Evolutionary conservation across 148 eudicot species (phyloP).

Genomic region (Cornus suecica): DNA sequence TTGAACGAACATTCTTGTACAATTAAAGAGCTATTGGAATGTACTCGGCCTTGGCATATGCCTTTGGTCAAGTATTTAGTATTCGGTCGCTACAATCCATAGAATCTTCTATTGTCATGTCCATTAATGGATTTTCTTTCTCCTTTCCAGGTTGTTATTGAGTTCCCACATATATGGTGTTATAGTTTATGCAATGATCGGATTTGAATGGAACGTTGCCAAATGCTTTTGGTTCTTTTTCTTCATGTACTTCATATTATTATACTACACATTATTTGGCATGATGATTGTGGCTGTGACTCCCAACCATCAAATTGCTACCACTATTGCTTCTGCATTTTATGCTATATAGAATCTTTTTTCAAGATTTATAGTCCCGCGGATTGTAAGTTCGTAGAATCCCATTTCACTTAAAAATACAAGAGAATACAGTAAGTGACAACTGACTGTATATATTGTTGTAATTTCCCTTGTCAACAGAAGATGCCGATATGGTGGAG

Average conservation of each 20-base stretch:
- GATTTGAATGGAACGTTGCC: slow-evolving; percentile 61
- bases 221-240: slow-evolving; percentile 66
- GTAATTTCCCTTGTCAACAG: slow-evolving; percentile 22
- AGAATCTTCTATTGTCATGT: background rate
- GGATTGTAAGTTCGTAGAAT: slow-evolving; percentile 14
- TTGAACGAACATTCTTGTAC: slow-evolving; percentile 64
- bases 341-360: slow-evolving; percentile 53
- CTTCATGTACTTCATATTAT: slow-evolving; percentile 55
- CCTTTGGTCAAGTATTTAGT: slow-evolving; percentile 57
- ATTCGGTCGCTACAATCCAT: background rate
- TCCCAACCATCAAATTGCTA: slow-evolving; percentile 56
- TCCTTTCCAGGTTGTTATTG: no score
- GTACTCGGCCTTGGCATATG: no score
- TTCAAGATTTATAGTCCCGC: slow-evolving; percentile 61
- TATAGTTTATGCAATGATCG: no score
- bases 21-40: slow-evolving; percentile 82
- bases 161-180: no score
- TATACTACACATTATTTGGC: slow-evolving; percentile 61
- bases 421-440: background rate
- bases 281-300: slow-evolving; percentile 67
- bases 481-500: slow-evolving; percentile 72
- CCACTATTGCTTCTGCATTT: slow-evolving; percentile 43
- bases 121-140: background rate
- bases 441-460: background rate
- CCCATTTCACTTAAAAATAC: background rate